phyloP scores from a whole-genome alignment of 306 rosid genomes.

The Corylus heterophylla region DNA sequence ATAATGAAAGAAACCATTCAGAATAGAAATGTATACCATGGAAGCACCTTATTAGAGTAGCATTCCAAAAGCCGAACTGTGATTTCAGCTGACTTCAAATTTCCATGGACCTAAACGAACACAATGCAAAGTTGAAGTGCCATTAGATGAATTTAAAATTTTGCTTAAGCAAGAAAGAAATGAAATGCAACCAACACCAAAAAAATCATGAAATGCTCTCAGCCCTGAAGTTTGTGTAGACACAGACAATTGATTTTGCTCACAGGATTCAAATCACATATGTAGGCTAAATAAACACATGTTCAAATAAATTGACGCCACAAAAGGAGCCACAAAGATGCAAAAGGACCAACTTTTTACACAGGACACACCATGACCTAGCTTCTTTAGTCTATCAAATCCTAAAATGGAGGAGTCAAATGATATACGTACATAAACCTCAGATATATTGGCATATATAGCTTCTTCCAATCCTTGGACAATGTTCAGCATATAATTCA shows the following conservation, averaged over 20 bases:
- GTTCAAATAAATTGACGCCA: background rate
- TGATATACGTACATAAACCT: conserved; percentile 49
- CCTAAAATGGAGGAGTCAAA: conserved; percentile 13
- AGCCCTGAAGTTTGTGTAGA: background rate
- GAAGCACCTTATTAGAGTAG: conserved; percentile 71
- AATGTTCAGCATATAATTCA: conserved; percentile 62
- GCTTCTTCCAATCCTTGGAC: conserved; percentile 71
- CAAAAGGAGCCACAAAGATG: conserved; percentile 5
- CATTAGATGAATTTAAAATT: conserved; percentile 17
- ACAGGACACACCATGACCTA: conserved; percentile 19
- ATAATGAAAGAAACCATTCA: background rate
- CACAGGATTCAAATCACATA: background rate
- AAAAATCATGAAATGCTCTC: background rate
- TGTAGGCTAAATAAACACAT: background rate
- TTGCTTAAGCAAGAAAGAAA: background rate
- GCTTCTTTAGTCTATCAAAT: conserved; percentile 23
- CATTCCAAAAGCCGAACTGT: conserved; percentile 71
- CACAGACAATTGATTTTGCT: background rate
- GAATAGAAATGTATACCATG: conserved; percentile 58
- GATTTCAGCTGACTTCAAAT: conserved; percentile 45
- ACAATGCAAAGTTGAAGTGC: conserved; percentile 26
- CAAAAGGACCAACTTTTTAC: conserved; percentile 12
- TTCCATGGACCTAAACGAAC: conserved; percentile 55
- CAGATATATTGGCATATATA: conserved; percentile 50
- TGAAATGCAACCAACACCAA: conserved; percentile 20